These are phyloP conservation scores for Ceratonia siliqua DNA, from an alignment of 306 rosid genomes.

Conservation along the genomic window DNA sequence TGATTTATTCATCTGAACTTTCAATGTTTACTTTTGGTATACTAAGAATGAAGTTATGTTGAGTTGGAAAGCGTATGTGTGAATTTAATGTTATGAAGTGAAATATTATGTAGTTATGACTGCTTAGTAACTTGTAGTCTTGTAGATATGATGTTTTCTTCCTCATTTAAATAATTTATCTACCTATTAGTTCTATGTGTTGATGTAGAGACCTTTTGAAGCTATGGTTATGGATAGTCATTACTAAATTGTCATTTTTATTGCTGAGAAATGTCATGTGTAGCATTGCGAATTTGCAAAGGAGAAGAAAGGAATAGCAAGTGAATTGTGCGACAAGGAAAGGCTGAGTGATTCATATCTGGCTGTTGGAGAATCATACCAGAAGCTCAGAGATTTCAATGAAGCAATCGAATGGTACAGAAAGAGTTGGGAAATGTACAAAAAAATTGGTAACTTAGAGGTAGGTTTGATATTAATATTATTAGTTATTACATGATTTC, in stretches of 20 bases:
- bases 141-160: conserved; percentile 9
- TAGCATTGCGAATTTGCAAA: conserved; percentile 76
- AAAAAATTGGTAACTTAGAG: conserved; percentile 71
- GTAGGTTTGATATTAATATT: conserved; percentile 45
- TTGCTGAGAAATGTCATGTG: conserved; percentile 38
- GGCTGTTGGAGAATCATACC: conserved; percentile 74
- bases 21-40: background rate
- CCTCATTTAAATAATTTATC: conserved; percentile 1
- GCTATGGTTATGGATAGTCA: conserved; percentile 23
- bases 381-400: conserved; percentile 68
- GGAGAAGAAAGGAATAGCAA: conserved; percentile 67
- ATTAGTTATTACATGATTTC: too few relatives aligned
- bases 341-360: conserved; percentile 66
- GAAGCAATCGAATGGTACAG: conserved; percentile 77
- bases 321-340: conserved; percentile 73
- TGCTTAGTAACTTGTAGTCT: background rate
- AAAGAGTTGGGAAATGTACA: conserved; percentile 75
- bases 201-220: conserved; percentile 25
- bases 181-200: conserved; percentile 9
- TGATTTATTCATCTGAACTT: background rate
- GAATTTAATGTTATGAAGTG: conserved; percentile 12
- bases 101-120: conserved; percentile 13
- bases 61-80: conserved; percentile 2
- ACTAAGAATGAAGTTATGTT: background rate
- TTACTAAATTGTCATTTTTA: conserved; percentile 28